Conservation (phyloP, 768 basidiomycete genomes). For the Lactifluus pinguis region DNA sequence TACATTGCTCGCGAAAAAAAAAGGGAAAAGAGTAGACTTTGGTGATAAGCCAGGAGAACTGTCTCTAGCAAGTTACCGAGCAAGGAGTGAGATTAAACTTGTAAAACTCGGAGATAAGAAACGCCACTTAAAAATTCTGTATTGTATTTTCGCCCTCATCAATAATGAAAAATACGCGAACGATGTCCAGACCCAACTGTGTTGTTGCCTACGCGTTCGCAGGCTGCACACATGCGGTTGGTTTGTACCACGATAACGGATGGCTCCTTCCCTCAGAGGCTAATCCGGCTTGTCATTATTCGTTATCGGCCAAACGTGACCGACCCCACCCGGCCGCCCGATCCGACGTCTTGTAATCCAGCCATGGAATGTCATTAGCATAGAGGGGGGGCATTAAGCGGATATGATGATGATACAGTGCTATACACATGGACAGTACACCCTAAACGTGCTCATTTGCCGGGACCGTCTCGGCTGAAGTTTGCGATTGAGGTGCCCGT, state of each 20-base stretch:
- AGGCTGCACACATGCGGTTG: too few species aligned
- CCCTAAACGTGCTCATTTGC: conserved; percentile 1
- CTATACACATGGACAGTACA: not conserved
- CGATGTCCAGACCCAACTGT: not conserved
- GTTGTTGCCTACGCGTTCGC: not conserved
- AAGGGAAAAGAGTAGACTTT: not conserved
- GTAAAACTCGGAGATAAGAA: not conserved
- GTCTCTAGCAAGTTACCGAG: not conserved
- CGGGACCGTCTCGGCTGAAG: not conserved
- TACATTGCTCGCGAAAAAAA: not conserved
- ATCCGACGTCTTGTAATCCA: not conserved
- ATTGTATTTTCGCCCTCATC: not conserved
- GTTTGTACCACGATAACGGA: too few species aligned
- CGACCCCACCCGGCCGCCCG: not conserved
- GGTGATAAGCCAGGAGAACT: not conserved
- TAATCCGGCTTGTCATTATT: too few species aligned
- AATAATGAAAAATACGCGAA: not conserved
- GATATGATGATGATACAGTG: not conserved
- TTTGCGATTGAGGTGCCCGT: not conserved
- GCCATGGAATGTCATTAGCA: not conserved
- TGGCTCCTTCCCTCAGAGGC: too few species aligned
- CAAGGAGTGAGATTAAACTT: not conserved
- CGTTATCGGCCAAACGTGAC: not conserved
- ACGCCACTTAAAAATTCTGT: not conserved
- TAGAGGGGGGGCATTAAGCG: not conserved